Base-by-base conservation (phyloP, 371 early-diverging fungal genomes). In the Mycotypha africana region DNA sequence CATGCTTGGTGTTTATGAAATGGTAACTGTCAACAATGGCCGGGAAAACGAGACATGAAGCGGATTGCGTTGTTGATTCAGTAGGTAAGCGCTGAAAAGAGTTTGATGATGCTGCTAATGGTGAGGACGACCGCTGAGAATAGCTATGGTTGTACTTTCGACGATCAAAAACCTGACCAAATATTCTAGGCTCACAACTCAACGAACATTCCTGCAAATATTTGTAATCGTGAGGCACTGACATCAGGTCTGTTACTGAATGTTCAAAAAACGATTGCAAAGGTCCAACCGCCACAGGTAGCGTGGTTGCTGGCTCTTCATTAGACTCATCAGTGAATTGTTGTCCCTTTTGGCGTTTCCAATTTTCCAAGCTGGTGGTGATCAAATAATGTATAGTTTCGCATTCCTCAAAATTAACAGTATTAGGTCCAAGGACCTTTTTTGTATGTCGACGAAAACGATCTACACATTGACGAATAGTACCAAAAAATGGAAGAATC, bases 101-200 rank as follows among this genome's bases (percentile, higher is more conserved):
- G n/a, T n/a, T n/a, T n/a, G n/a, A n/a, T n/a, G n/a, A n/a, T n/a
- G n/a, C n/a, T n/a, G n/a, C n/a, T n/a, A n/a, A n/a, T n/a, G n/a
- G n/a, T n/a, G n/a, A n/a, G n/a, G n/a, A n/a, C n/a, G n/a, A n/a
- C n/a, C n/a, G n/a, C n/a, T n/a, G n/a, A n/a, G n/a, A n/a, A n/a
- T n/a, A n/a, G n/a, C n/a, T n/a, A n/a, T n/a, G n/a, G n/a, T 28
- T 28, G 28, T 8, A 28, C 11, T 5, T 28, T 28, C 8, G 5
- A 28, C 41, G 15, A 44, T 68, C 69, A 25, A 64, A 70, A 15
- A 64, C 60, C 36, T 78, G 76, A 2, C 78, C 81, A 59, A 74
- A 71, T 8, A 79, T 58, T 25, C 67, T 65, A 2, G 79, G 79
- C 24, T 82, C 82, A 48, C 82, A 82, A 17, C 64, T 65, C 12